phyloP scores from a whole-genome alignment of 2,329 filamentous ascomycete species.

The Colletotrichum salicis region DNA sequence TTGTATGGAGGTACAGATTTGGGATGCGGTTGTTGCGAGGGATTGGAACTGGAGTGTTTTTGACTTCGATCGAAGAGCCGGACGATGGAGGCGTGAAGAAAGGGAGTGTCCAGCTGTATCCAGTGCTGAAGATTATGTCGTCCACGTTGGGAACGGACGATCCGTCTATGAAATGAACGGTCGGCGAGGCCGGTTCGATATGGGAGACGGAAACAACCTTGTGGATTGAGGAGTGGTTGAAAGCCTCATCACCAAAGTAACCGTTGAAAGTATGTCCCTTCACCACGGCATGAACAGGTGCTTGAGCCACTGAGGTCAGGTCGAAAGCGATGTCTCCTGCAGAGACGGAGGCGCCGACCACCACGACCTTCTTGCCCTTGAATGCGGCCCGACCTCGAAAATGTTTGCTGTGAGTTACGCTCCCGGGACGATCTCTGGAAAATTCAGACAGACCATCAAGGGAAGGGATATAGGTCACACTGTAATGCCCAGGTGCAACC shows the following conservation, averaged over 20 bases:
- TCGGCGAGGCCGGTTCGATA: slow-evolving; percentile 51
- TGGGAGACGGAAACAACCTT: slow-evolving; percentile 58
- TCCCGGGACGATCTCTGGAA: slow-evolving; percentile 56
- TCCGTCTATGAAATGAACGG: slow-evolving; percentile 67
- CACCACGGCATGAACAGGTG: slow-evolving; percentile 63
- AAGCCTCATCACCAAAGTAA: slow-evolving; percentile 69
- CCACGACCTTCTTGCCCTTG: slow-evolving; percentile 63
- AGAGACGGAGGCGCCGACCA: slow-evolving; percentile 73
- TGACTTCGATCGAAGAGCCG: slow-evolving; percentile 39
- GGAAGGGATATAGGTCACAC: slow-evolving; percentile 65
- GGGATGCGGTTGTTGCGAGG: slow-evolving; percentile 66
- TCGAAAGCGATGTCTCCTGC: slow-evolving; percentile 70
- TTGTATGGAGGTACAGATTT: slow-evolving; percentile 66
- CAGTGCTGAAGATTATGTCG: slow-evolving; percentile 74
- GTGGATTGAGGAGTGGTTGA: slow-evolving; percentile 63
- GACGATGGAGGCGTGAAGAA: slow-evolving; percentile 65
- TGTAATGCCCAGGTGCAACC: slow-evolving; percentile 70
- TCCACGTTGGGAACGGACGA: slow-evolving; percentile 64
- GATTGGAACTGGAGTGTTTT: neutral
- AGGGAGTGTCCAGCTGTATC: slow-evolving; percentile 72
- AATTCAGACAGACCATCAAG: slow-evolving; percentile 60
- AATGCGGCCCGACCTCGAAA: slow-evolving; percentile 59
- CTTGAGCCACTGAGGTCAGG: slow-evolving; percentile 55
- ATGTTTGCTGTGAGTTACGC: slow-evolving; percentile 65
- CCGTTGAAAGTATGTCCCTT: slow-evolving; percentile 60